Base-by-base conservation (phyloP, 2,329 filamentous ascomycete genomes). In the Aspergillus eucalypticola region DNA sequence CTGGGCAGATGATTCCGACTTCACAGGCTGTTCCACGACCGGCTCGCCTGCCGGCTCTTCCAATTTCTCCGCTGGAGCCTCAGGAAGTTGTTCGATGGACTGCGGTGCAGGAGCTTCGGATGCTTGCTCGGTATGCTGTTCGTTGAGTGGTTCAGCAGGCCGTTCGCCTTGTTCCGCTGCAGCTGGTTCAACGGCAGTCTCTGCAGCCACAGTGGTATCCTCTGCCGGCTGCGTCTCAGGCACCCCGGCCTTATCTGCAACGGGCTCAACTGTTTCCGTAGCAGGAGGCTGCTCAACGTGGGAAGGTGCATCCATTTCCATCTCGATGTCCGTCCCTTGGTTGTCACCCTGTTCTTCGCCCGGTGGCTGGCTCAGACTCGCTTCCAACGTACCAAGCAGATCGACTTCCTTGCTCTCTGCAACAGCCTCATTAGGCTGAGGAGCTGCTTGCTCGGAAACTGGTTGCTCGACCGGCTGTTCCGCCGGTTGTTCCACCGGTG, bases 381-480 rank as follows among this genome's bases (percentile, higher is more conserved):
- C 75, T 64, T 83, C 81, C 23, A 83, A 65, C 58, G 77, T 82
- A 38, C 78, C 80, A 27, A 83, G 68, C 32, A 83, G 66, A 69
- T 83, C 80, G 29, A 77, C 67, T 56, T 80, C 78, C 7, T 70
- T 73, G 39, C 64, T 49, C 17, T 67, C 51, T 55, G 46, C 32
- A 19, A 42, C 13, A 19, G 55, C 44, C 32, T 48, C 35, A 32
- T 6, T 53, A 25, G 55, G 35, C n/a, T 60, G 52, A n/a, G 54
- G 29, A 23, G 56, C 38, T 25, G 25, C 7, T 32, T 51, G 64
- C 62, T 61, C 66, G 64, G 59, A 63, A 65, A 29, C 66, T 62
- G 32, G 25, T 42, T 54, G 29, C 23, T 62, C 49, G 17, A 60
- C 23, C 17, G 32, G 19, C 13, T 61, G 59, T 19, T 39, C 39